Conservation (phyloP, 805 yeast genomes). For the Hanseniaspora meyeri region DNA sequence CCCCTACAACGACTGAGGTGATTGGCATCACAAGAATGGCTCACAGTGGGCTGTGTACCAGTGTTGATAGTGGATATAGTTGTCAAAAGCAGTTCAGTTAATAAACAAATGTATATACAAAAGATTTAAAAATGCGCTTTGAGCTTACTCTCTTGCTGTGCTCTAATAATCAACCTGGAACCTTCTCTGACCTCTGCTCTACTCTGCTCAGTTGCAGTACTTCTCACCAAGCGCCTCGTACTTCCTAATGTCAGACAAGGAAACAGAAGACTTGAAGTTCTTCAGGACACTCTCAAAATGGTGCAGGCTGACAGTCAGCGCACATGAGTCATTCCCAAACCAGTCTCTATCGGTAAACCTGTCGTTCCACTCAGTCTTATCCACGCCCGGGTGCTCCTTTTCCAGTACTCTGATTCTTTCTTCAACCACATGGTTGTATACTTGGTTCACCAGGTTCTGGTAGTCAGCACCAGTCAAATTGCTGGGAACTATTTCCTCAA, state of each 20-base stretch:
- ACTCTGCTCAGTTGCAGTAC: constrained; percentile 36
- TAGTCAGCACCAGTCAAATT: constrained; percentile 98
- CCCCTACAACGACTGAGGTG: too few species aligned
- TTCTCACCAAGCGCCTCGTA: constrained; percentile 65
- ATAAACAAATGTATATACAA: too few species aligned
- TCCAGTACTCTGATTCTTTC: constrained; percentile 73
- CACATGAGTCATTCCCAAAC: constrained; percentile 4
- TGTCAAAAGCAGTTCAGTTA: too few species aligned
- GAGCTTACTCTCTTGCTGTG: too few species aligned
- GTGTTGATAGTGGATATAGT: too few species aligned
- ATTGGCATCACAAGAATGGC: too few species aligned
- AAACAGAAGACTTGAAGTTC: constrained; percentile 72
- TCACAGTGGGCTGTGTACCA: too few species aligned
- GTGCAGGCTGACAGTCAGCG: constrained; percentile 19
- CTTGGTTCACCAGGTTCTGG: constrained; percentile 89
- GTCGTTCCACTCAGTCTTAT: constrained; percentile 64
- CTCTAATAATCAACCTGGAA: too few species aligned
- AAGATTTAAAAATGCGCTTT: too few species aligned
- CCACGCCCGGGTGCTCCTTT: constrained; percentile 42
- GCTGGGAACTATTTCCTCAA: constrained; percentile 37
- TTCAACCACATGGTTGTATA: constrained; percentile 94
- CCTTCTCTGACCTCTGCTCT: too few species aligned
- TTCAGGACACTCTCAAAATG: constrained; percentile 70
- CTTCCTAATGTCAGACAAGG: constrained; percentile 74
- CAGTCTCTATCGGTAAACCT: constrained; percentile 27